Conservation (phyloP, 768 basidiomycete genomes). For the Amanita polypyramis region DNA sequence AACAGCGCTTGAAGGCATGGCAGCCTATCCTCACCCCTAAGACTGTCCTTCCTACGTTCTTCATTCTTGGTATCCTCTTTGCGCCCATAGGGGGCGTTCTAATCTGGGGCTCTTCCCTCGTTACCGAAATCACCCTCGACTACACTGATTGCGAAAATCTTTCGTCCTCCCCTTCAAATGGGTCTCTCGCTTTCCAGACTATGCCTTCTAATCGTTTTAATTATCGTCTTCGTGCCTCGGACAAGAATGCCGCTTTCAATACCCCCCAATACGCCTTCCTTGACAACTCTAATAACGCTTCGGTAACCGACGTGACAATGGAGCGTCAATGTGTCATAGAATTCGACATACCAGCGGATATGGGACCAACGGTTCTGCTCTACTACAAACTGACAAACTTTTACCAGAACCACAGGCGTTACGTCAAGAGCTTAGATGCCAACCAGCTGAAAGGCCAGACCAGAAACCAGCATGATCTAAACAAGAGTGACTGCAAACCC, state of each 20-base stretch:
- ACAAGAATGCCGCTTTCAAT: slow-evolving; percentile 41
- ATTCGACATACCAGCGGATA: slow-evolving; percentile 74
- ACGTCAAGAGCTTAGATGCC: slow-evolving; percentile 83
- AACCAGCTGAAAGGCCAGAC: slow-evolving; percentile 75
- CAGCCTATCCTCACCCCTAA: slow-evolving; percentile 98
- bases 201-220: slow-evolving; percentile 60
- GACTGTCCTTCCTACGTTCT: slow-evolving; percentile 92
- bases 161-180: slow-evolving; percentile 29
- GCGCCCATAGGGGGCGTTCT: slow-evolving; percentile 93
- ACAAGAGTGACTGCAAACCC: slow-evolving; percentile 81
- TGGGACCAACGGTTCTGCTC: slow-evolving; percentile 68
- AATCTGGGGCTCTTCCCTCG: slow-evolving; percentile 76
- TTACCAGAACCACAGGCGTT: slow-evolving; percentile 97
- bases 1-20: slow-evolving; percentile 99
- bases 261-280: slow-evolving; percentile 74
- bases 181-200: slow-evolving; percentile 27
- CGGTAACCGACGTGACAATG: slow-evolving; percentile 31
- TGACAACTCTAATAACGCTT: slow-evolving; percentile 35
- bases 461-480: slow-evolving; percentile 37
- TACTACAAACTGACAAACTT: slow-evolving; percentile 98
- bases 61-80: slow-evolving; percentile 90
- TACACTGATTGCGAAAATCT: slow-evolving; percentile 86
- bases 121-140: slow-evolving; percentile 90
- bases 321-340: slow-evolving; percentile 62
- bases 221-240: slow-evolving; percentile 49